A percentile compares a stretch with the other conserved stretches of the same genome.
phyloP scores from a whole-genome alignment of 352 stramenopile genomes.

The Phytophthora pluvialis region DNA sequence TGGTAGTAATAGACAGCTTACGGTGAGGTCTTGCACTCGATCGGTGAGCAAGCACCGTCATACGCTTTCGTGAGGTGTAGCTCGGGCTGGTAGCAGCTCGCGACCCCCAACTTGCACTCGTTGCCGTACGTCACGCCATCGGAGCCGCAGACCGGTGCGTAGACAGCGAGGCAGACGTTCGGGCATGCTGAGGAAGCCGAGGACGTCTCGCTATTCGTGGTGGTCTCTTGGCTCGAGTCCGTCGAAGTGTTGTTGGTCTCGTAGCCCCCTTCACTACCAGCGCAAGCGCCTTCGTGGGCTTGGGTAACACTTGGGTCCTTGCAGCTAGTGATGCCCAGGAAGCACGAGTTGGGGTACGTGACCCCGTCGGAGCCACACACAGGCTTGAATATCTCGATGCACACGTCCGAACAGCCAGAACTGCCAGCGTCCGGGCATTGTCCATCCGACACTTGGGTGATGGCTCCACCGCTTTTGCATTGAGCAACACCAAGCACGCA shows the following conservation, averaged over 20 bases:
- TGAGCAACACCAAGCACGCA: conserved; percentile 37
- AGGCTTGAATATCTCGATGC: conserved; percentile 31
- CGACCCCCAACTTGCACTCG: conserved; percentile 32
- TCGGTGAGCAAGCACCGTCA: conserved; percentile 17
- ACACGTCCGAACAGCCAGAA: conserved; percentile 18
- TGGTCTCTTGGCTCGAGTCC: conserved; percentile 16
- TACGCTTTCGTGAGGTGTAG: conserved; percentile 20
- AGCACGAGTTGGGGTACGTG: conserved; percentile 51
- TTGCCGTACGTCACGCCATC: conserved; percentile 46
- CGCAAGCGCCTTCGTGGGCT: conserved; percentile 42
- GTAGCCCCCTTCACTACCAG: conserved; percentile 11
- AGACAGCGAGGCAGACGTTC: conserved; percentile 29
- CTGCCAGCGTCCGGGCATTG: conserved; percentile 18
- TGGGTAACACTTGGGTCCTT: conserved; percentile 30
- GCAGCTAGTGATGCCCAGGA: conserved; percentile 34
- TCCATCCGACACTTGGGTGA: conserved; percentile 31
- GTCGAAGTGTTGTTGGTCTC: background rate
- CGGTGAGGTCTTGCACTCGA: conserved; percentile 8
- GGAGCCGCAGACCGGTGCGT: conserved; percentile 43
- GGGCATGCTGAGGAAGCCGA: conserved; percentile 21
- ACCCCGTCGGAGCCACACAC: conserved; percentile 48
- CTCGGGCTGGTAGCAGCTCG: conserved; percentile 32
- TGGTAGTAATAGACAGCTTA: background rate
- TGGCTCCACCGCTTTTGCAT: conserved; percentile 35
- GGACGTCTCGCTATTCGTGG: background rate